phyloP scores from a whole-genome alignment of 129 eudicot species.

The Saposhnikovia divaricata region DNA sequence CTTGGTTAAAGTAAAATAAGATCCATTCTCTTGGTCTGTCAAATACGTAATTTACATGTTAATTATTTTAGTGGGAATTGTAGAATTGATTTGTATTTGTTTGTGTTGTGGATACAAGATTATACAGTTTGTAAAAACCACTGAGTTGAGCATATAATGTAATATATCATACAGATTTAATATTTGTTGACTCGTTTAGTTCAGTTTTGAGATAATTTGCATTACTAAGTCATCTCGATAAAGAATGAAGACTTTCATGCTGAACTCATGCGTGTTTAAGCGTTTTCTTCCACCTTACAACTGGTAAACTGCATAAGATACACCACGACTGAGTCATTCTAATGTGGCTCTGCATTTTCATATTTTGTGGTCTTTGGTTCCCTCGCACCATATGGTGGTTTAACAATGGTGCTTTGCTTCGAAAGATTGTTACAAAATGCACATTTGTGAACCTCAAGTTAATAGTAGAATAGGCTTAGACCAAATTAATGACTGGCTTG shows the following conservation, averaged over 20 bases:
- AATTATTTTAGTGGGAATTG: constrained; percentile 10
- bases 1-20: constrained; percentile 23
- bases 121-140: constrained; percentile 5
- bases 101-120: constrained; percentile 10
- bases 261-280: not conserved
- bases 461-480: not conserved
- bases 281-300: not conserved
- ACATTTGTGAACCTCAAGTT: not conserved
- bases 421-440: not conserved
- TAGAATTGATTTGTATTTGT: constrained; percentile 16
- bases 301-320: not conserved
- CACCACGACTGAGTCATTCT: not conserved
- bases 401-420: not conserved
- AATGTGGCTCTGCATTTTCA: too few species aligned
- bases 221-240: not conserved
- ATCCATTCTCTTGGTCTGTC: constrained; percentile 13
- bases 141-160: constrained; percentile 7
- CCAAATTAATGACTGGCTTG: not conserved
- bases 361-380: not conserved
- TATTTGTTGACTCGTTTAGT: not conserved
- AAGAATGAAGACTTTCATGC: not conserved
- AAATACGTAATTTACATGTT: constrained; percentile 12
- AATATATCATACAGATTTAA: constrained; percentile 6
- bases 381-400: not conserved
- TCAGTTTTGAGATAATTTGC: not conserved